Conservation (phyloP, 2,329 filamentous ascomycete genomes). For the Trichophyton simii region DNA sequence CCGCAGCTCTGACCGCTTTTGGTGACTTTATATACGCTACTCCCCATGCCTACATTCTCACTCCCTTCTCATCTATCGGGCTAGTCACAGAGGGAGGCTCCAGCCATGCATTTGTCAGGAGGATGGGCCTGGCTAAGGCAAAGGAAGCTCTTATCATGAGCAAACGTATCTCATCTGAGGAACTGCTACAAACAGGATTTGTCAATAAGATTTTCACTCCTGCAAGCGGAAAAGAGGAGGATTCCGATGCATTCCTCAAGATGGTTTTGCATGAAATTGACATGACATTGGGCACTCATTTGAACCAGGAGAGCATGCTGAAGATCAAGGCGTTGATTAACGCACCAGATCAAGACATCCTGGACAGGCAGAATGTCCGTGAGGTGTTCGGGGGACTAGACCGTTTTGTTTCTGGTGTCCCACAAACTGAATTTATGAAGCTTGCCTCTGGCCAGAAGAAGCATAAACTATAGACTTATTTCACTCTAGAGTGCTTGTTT, state of each 20-base stretch:
- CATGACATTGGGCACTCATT: slow-evolving; percentile 63
- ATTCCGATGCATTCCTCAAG: slow-evolving; percentile 56
- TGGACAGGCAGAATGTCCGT: slow-evolving; percentile 65
- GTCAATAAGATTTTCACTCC: slow-evolving; percentile 68
- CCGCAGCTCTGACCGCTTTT: slow-evolving; percentile 67
- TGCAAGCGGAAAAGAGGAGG: slow-evolving; percentile 42
- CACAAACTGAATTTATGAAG: slow-evolving; percentile 79
- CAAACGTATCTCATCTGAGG: slow-evolving; percentile 58
- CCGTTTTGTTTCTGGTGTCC: slow-evolving; percentile 64
- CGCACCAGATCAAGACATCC: slow-evolving; percentile 54
- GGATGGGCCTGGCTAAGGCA: slow-evolving; percentile 67
- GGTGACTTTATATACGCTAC: slow-evolving; percentile 87
- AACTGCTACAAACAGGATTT: slow-evolving; percentile 65
- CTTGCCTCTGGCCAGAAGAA: slow-evolving; percentile 80
- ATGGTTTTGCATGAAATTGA: slow-evolving; percentile 69
- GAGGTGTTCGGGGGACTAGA: slow-evolving; percentile 82
- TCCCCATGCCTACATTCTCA: slow-evolving; percentile 72
- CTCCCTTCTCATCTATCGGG: slow-evolving; percentile 80
- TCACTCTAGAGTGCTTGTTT: not conserved
- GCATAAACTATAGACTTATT: slow-evolving; percentile 61
- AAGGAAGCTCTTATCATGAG: slow-evolving; percentile 93
- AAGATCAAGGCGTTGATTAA: slow-evolving; percentile 77
- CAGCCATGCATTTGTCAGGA: slow-evolving; percentile 61
- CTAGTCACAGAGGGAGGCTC: slow-evolving; percentile 82
- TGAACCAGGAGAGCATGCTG: slow-evolving; percentile 65